phyloP scores from a whole-genome alignment of 1,284 basidiomycete genomes.

The Trametes polyzona region DNA sequence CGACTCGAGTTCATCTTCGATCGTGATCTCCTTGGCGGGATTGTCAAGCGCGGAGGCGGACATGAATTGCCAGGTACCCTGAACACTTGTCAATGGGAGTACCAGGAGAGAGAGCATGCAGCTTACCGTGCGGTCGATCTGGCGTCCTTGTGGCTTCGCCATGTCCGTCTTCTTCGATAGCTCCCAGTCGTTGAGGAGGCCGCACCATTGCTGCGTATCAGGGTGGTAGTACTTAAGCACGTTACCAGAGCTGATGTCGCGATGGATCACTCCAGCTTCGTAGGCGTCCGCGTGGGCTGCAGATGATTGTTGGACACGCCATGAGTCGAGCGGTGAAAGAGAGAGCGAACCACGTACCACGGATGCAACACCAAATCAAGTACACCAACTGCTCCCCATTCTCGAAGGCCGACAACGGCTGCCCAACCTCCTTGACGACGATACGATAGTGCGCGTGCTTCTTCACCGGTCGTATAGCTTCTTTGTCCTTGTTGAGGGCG shows the following conservation, averaged over 20 bases:
- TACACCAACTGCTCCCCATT: neutral
- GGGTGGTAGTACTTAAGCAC: conserved; percentile 1
- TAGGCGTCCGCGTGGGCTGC: conserved; percentile 5
- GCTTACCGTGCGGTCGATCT: conserved; percentile 11
- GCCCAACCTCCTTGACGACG: conserved; percentile 26
- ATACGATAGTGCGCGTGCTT: conserved; percentile 15
- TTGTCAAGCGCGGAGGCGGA: neutral
- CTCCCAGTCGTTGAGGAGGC: conserved; percentile 12
- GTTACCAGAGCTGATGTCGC: conserved; percentile 16
- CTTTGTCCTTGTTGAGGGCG: too few relatives aligned
- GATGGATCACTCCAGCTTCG: conserved; percentile 2
- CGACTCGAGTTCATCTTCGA: conserved; percentile 12
- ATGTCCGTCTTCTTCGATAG: neutral
- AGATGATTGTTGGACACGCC: too few relatives aligned
- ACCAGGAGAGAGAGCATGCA: neutral
- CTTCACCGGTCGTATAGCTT: too few relatives aligned
- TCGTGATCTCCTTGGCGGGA: neutral
- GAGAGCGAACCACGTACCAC: neutral
- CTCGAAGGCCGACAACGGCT: conserved; percentile 9
- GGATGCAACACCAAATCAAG: neutral
- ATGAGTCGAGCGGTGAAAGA: neutral
- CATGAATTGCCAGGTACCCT: conserved; percentile 15
- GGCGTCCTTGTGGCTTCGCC: neutral
- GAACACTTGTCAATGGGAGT: neutral
- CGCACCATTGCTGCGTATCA: conserved; percentile 1